Percentiles rank a stretch among this genome's conserved stretches.
These are phyloP conservation scores for Orbilia blumenaviensis DNA, from an alignment of 2,329 filamentous ascomycete species.

Conservation along the genomic window DNA sequence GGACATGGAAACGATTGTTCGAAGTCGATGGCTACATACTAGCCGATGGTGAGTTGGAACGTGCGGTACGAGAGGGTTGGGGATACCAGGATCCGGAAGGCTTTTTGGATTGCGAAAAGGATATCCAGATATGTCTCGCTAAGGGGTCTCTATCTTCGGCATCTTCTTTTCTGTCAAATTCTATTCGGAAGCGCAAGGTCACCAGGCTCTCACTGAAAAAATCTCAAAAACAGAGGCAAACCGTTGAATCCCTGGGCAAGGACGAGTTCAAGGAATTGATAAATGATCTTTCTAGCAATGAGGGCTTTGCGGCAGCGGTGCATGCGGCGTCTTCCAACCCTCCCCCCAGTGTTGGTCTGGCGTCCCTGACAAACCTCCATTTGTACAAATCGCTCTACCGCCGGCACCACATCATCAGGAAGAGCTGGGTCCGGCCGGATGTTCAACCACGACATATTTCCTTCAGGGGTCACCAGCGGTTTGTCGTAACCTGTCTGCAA, in stretches of 20 bases:
- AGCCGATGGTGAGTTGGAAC: slow-evolving; percentile 81
- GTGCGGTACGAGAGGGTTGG: slow-evolving; percentile 91
- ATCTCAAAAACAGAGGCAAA: slow-evolving; percentile 67
- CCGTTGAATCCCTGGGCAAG: slow-evolving; percentile 60
- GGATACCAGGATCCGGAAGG: slow-evolving; percentile 92
- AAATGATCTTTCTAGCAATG: slow-evolving; percentile 52
- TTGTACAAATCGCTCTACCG: slow-evolving; percentile 97
- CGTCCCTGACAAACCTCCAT: slow-evolving; percentile 82
- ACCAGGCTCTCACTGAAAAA: slow-evolving; percentile 65
- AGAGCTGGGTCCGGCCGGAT: slow-evolving; percentile 86
- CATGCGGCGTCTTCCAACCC: slow-evolving; percentile 76
- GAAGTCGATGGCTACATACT: slow-evolving; percentile 83
- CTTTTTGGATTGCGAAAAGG: slow-evolving; percentile 77
- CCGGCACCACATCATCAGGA: slow-evolving; percentile 86
- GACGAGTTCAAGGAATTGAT: slow-evolving; percentile 58
- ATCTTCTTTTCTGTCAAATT: slow-evolving; percentile 29
- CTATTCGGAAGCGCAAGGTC: slow-evolving; percentile 65
- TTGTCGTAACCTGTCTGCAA: slow-evolving; percentile 96
- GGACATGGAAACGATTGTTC: slow-evolving; percentile 92
- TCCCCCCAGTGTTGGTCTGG: slow-evolving; percentile 69
- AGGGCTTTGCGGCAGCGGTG: slow-evolving; percentile 71
- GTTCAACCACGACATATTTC: slow-evolving; percentile 89
- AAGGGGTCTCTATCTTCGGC: slow-evolving; percentile 42
- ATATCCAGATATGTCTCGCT: slow-evolving; percentile 65
- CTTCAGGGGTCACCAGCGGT: slow-evolving; percentile 92